Evolutionary conservation across 306 rosid genomes (phyloP).

Genomic region (Dalbergia cultrata): DNA sequence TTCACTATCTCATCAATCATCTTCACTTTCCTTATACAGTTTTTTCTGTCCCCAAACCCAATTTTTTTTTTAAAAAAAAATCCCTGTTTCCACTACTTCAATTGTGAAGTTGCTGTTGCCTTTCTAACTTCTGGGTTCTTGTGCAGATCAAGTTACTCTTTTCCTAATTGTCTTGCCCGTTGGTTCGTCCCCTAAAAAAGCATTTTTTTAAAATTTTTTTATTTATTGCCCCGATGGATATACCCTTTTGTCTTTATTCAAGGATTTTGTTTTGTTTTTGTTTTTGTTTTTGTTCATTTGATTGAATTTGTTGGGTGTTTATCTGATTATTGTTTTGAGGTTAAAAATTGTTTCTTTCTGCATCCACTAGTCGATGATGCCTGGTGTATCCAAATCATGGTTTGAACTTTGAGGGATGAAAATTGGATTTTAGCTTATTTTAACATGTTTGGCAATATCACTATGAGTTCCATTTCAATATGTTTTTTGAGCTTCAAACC

Average conservation of each 20-base stretch:
- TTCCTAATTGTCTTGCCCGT: background rate
- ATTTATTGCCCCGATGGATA: background rate
- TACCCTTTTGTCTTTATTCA: background rate
- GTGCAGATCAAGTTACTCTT: slow-evolving; percentile 42
- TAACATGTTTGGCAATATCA: too few relatives aligned
- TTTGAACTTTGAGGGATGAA: too few relatives aligned
- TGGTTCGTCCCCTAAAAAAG: slow-evolving; percentile 26
- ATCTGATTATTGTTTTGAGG: background rate
- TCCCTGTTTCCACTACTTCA: background rate
- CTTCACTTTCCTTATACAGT: background rate
- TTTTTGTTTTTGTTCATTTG: background rate
- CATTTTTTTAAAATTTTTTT: background rate
- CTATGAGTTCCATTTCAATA: too few relatives aligned
- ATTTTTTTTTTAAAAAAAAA: too few relatives aligned
- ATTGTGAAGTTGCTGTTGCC: background rate
- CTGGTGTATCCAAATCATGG: too few relatives aligned
- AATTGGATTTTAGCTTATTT: too few relatives aligned
- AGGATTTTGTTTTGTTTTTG: background rate
- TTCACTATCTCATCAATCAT: background rate
- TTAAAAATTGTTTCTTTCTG: slow-evolving; percentile 11
- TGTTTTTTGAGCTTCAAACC: too few relatives aligned
- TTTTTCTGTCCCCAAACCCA: background rate
- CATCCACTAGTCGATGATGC: slow-evolving; percentile 19
- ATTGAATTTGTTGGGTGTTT: slow-evolving; percentile 17
- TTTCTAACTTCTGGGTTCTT: slow-evolving; percentile 14